Conservation (phyloP, 2,329 filamentous ascomycete species). For the Clarireedia monteithiana region DNA sequence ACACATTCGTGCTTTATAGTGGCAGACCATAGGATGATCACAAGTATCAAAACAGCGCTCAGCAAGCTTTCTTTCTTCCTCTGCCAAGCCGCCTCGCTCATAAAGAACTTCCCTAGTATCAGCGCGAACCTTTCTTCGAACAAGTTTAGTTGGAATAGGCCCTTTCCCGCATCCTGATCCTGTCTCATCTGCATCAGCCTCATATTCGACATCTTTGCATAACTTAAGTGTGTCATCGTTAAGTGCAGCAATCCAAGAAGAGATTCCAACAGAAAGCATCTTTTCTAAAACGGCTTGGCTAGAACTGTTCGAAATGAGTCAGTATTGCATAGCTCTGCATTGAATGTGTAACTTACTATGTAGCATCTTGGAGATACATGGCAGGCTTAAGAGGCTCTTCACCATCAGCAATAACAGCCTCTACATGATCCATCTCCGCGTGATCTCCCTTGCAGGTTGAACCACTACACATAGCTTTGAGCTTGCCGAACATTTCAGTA, state of each 20-base stretch:
- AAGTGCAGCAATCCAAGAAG: background rate
- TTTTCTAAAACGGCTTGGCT: background rate
- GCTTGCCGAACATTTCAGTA: background rate
- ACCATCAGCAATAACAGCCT: background rate
- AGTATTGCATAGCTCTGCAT: background rate
- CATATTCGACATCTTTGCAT: background rate
- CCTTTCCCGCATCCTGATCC: background rate
- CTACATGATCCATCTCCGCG: background rate
- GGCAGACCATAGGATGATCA: background rate
- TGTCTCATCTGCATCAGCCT: background rate
- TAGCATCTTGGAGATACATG: background rate
- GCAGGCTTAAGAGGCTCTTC: background rate
- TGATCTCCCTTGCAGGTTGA: background rate
- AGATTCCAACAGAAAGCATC: background rate
- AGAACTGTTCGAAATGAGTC: background rate
- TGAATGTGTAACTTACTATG: background rate
- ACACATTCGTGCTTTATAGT: background rate
- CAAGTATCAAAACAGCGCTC: no score
- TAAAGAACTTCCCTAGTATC: background rate
- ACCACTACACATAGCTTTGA: background rate
- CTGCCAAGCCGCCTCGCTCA: no score
- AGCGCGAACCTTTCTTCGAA: background rate
- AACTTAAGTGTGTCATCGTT: background rate
- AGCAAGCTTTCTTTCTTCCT: no score
- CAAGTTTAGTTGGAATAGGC: background rate